Base-by-base conservation (phyloP, 2,329 filamentous ascomycete genomes). In the Fusarium proliferatum region DNA sequence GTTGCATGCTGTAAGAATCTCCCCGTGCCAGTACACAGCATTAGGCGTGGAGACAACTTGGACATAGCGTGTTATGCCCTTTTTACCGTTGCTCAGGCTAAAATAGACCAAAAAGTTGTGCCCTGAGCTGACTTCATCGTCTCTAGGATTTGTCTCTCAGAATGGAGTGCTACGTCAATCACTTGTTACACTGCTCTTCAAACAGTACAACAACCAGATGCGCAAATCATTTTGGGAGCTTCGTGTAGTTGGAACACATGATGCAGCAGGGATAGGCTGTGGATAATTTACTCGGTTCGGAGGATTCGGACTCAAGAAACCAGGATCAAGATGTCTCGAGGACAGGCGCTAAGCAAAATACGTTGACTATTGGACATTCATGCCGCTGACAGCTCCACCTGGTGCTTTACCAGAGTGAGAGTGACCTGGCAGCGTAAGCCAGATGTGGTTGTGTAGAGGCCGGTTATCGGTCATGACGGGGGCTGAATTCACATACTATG, bases 221-320 rank as follows among this genome's bases (percentile, higher is more conserved):
- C 26, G 61, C 41, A 68, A 61, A 53, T 46, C 64, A 34, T 38
- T 66, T 55, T 36, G 28, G 49, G 62, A 67, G 61, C 39, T 36
- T 66, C 52, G 52, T 67, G 34, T 60, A 53, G 28, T 38, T 42
- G 33, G 57, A 45, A 56, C 64, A 69, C 60, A 69, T 60, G 53
- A 53, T 65, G n/a, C 13, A 36, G 33, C 39, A 53, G 28, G 60
- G 67, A 55, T 60, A 45, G 39, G 30, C 41, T 73, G 55, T 30
- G 48, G 55, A 38, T 67, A 55, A 70, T 67, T 46, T 57, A 56
- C 59, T 64, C 28, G 36, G 19, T 64, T 48, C 71, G 71, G 71
- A 72, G 63, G 71, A 65, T 74, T 74, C 71, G 71, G 71, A 68
- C 26, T 70, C 23, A 16, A 33, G 53, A 28, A 36, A 28, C 71